phyloP scores from a whole-genome alignment of 2,329 filamentous ascomycete species.

The Fusarium denticulatum region DNA sequence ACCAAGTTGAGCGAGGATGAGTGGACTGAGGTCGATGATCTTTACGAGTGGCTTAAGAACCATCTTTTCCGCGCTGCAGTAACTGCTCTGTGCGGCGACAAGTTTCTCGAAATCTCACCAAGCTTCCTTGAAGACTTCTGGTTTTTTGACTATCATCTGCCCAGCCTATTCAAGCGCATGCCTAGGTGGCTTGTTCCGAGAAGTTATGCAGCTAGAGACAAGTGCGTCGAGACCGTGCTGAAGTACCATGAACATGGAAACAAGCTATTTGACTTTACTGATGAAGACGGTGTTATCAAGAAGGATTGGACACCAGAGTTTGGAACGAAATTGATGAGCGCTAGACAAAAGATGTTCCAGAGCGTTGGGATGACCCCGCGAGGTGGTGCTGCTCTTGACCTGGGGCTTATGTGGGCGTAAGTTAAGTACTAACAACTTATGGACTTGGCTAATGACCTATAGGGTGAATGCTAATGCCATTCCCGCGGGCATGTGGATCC shows the following conservation, averaged over 20 bases:
- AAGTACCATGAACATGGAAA: slow-evolving; percentile 24
- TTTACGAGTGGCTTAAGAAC: slow-evolving; percentile 26
- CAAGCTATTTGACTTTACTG: neutral
- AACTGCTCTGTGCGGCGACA: slow-evolving; percentile 15
- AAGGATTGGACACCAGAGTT: slow-evolving; percentile 38
- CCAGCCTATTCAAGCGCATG: slow-evolving; percentile 28
- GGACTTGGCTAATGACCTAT: accelerated
- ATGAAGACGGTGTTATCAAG: neutral
- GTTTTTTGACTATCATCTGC: slow-evolving; percentile 32
- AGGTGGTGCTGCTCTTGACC: slow-evolving; percentile 30
- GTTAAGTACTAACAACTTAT: neutral
- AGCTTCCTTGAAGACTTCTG: slow-evolving; percentile 32
- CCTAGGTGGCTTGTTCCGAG: slow-evolving; percentile 29
- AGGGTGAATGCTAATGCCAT: slow-evolving; percentile 37
- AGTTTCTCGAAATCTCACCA: slow-evolving; percentile 25
- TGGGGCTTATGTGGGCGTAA: slow-evolving; percentile 40
- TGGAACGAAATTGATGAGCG: slow-evolving; percentile 41
- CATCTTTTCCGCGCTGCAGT: slow-evolving; percentile 13
- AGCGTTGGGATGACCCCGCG: slow-evolving; percentile 18
- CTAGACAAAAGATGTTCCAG: slow-evolving; percentile 32
- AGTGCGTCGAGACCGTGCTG: slow-evolving; percentile 5
- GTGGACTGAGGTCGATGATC: slow-evolving; percentile 25
- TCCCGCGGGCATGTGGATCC: slow-evolving; percentile 38
- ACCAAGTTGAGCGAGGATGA: neutral
- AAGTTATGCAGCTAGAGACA: slow-evolving; percentile 30